Evolutionary conservation across 768 basidiomycete genomes (phyloP).

Genomic region (Mycena crocata): DNA sequence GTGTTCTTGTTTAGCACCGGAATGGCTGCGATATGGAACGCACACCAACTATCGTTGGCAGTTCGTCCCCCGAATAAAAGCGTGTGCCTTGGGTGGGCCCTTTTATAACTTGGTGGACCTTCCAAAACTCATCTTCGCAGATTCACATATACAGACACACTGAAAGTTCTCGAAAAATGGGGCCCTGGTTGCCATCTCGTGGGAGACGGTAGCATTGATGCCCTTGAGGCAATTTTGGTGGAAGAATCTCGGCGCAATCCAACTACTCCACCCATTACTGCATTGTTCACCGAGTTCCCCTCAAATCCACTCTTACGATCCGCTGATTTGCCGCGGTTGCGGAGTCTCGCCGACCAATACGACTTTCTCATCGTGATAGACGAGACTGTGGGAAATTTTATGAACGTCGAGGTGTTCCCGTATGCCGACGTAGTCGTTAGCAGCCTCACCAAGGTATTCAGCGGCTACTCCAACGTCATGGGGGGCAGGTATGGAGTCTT

Average conservation of each 20-base stretch:
- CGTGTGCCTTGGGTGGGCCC: conserved; percentile 90
- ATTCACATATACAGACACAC: conserved; percentile 95
- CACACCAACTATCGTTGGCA: conserved; percentile 77
- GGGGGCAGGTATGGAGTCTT: conserved; percentile 84
- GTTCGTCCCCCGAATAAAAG: conserved; percentile 77
- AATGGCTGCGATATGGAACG: conserved; percentile 95
- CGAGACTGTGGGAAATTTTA: conserved; percentile 94
- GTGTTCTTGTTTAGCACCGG: conserved; percentile 90
- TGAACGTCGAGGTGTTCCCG: conserved; percentile 90
- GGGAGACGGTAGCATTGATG: conserved; percentile 82
- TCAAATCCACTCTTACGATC: conserved; percentile 95
- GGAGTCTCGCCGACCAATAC: conserved; percentile 86
- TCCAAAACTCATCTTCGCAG: conserved; percentile 52
- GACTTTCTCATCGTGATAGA: conserved; percentile 92
- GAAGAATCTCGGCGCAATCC: conserved; percentile 52
- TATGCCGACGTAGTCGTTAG: conserved; percentile 92
- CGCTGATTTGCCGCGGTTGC: conserved; percentile 78
- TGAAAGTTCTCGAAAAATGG: conserved; percentile 96
- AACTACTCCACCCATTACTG: conserved; percentile 70
- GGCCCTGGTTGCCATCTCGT: conserved; percentile 94
- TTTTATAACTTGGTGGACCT: not conserved
- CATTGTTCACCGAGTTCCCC: conserved; percentile 94
- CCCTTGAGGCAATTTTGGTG: conserved; percentile 73
- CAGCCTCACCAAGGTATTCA: conserved; percentile 95
- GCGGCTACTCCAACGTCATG: conserved; percentile 96